Conservation (phyloP, 805 yeast genomes). For the Monosporozyma aerobia region DNA sequence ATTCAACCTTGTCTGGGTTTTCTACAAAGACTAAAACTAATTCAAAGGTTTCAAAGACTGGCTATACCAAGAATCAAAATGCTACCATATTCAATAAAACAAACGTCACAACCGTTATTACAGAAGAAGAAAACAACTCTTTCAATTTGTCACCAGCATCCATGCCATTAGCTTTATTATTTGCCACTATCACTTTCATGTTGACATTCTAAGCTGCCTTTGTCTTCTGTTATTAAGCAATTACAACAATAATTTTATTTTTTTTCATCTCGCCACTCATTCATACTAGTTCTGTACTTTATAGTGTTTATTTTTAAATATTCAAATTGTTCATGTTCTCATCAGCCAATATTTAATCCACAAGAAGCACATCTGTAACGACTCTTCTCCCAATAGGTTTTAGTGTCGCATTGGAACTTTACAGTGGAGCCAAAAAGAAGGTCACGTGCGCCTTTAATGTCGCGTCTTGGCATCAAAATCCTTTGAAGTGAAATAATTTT, state of each 20-base stretch:
- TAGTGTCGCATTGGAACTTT: not conserved
- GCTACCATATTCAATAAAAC: not conserved
- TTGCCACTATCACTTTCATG: not conserved
- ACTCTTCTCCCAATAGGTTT: not conserved
- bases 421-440: not conserved
- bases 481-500: constrained; percentile 1
- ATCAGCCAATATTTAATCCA: not conserved
- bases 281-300: not conserved
- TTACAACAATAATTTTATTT: not conserved
- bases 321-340: not conserved
- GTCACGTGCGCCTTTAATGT: constrained; percentile 1
- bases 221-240: not conserved
- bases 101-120: not conserved
- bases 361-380: too few relatives aligned
- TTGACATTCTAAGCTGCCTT: not conserved
- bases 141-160: not conserved
- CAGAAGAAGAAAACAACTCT: not conserved
- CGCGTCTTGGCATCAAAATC: not conserved
- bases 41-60: not conserved
- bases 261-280: not conserved
- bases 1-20: not conserved
- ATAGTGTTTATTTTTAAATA: not conserved
- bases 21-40: not conserved
- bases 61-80: not conserved
- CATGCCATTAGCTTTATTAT: not conserved